Base-by-base conservation (phyloP, 1,139 yeast species). In the Sugiyamaella japonica region DNA sequence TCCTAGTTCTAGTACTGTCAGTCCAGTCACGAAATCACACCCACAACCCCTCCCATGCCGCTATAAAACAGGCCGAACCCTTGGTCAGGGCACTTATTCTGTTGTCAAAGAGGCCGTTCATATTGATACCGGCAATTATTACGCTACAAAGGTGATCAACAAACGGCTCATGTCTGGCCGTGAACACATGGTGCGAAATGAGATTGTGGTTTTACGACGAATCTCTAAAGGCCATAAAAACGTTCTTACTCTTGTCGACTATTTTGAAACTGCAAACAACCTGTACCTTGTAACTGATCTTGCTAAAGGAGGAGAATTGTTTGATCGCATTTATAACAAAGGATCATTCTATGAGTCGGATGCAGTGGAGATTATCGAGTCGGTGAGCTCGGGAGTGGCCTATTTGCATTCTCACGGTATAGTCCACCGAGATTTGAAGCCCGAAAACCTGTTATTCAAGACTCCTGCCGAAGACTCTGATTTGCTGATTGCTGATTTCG, bases 401-500 rank as follows among this genome's bases (percentile, higher is more conserved):
- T 88, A 88, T 64, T 76, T 91, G 61, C 98, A 91, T 69, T 74
- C 78, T 9, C 82, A 85, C 61, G 88, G 89, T 47, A 82, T 91
- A 54, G 95, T 89, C 12, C 99, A 93, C 70, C 79, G 98, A 52
- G 99, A 93, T 70, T 76, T 93, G 61, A 93, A 93, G 70, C 97
- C 98, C 0, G 99, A 93, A 68, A 93, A 93, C 65, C 81, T 93
- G 52, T 73, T 93, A 56, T 76, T 91, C 58, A 67, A 70, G 34
- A 70, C 76, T 6, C 63, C 70, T 20, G 75, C 70, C 47, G 73
- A 70, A 48, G 73, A 78, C 41, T 77, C 78, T 43, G 82, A 78
- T 61, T 70, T 85, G 49, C 73, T 86, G 48, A 73, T 86, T 52
- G 91, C 89, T 2, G 95, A 86, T 69, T 86, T 86, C 69, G 93